Base-by-base conservation (phyloP, 2,329 filamentous ascomycete genomes). In the Clonostachys solani region DNA sequence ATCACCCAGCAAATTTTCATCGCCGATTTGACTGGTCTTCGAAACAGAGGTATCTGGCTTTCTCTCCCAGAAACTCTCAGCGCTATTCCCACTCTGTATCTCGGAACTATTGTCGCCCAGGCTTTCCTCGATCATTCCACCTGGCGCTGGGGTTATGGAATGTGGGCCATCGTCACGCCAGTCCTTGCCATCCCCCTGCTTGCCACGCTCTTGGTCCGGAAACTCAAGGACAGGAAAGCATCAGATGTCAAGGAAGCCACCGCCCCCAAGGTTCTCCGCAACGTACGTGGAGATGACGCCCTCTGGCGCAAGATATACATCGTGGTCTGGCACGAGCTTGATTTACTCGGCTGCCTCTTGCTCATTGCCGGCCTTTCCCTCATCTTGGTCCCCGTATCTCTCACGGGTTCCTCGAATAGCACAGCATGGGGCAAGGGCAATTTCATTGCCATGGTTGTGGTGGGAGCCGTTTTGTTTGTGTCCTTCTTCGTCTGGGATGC, bases 1-100 rank as follows among this genome's bases (percentile, higher is more conserved):
- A 62, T 66, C 13, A 64, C 60, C 51, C 60, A 65, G 43, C 61
- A 66, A 43, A 58, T 86, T 18, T 80, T 86, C 56, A 79, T 81
- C 48, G 78, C 81, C 33, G 83, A 86, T 54, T 80, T 78, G 2
- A 81, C 80, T 10, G 74, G 71, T 40, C 66, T 85, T 33, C 69
- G 78, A 52, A 81, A 84, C 59, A 75, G 83, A 54, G 81, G 78
- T 19, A 67, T 86, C 41, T 71, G 83, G 54, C 77, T 79, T 5
- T 73, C 77, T 33, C 74, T 83, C 3, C 81, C 82, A 2, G 81
- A 81, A 54, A 58, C 61, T 7, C 49, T 65, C 50, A 58, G 58
- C 13, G 54, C 60, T 1, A 62, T 64, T n/a, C 59, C 61, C 1
- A 62, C 61, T 0, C 54, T 66, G 0, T 61, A 64, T 6, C 55